Evolutionary conservation across 2,329 filamentous ascomycete genomes (phyloP), one percentile per base, ranked within the genome.

Genomic region (Blastomyces parvus): DNA sequence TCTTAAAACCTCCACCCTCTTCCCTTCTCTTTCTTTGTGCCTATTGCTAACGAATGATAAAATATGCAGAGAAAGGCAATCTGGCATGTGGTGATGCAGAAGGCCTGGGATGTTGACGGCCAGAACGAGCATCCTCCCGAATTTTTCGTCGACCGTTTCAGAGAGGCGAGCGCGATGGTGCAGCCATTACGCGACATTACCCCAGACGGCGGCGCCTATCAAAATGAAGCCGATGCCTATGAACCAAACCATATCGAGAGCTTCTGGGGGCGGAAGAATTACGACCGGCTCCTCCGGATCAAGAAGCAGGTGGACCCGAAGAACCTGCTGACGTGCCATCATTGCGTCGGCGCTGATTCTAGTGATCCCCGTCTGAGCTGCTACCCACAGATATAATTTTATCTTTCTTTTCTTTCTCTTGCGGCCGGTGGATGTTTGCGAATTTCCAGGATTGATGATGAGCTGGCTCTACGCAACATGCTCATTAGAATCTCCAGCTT

Each of bases 341-440:
- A 74, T n/a, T 78, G 74, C 5, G 82, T 85, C 6, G 82, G 82
- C 0, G 82, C 80, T 61, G 82, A 84, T 17, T 7, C 33, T 8
- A 52, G 46, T 38, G 60, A 62, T 46, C 33, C 38, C 36, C 60
- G 60, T 25, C 60, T 62, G 5, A 57, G 52, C 19, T 62, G 60
- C 27, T 62, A 62, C 38, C 60, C 60, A 52, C 7, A 30, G 52
- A 58, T 62, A 58, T 62, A 62, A 9, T 13, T 46, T 46, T 19
- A 0, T 9, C 17, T 46, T 46, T 11, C 11, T 22, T 50, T 50
- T 50, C n/a, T 13, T 50, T 3, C 4, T n/a, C 22, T 22, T 48
- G n/a, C 46, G 5, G 46, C 19, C n/a, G 9, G 8, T 25, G 46
- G 22, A n/a, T 25, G 33, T 22, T 50, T 50, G 7, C 9, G 8